Evolutionary conservation across 805 yeast genomes (phyloP), one percentile per base, ranked within the genome.

Genomic region (Candida nitratophila): DNA sequence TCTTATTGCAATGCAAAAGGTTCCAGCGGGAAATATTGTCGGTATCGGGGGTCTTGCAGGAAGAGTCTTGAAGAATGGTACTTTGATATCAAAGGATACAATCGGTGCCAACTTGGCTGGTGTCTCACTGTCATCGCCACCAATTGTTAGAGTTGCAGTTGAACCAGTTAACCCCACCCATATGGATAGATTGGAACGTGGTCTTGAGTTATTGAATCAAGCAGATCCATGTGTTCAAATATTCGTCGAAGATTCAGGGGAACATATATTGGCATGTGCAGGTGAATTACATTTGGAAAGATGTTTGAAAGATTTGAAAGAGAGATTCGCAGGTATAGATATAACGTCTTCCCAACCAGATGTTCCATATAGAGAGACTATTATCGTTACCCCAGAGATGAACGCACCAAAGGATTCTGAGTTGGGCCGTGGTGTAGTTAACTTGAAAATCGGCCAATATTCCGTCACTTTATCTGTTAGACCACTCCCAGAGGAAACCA

Each of bases 251-350:
- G 96, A 87, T 46, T 79, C 82, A 9, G 99, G 99, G 45, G 99
- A 93, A 63, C 86, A 86, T 52, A 89, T 93, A 50, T 69, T 93
- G 53, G 87, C 95, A 38, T 90, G 96, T 10, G 96, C 99, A 10
- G 99, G 99, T 41, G 99, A 93, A 63, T 70, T 93, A 49, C 99
- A 93, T 68, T 70, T 93, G 36, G 99, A 93, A 57, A 76, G 99
- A 57, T 93, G 99, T 63, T 63, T 93, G 51, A 89, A 88, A 56
- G 99, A 93, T 65, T 67, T 93, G 56, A 79, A 76, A 44, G 96
- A 87, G 55, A 71, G 98, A 52, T 93, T 89, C 73, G 97, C 98
- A 0, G 89, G 90, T 12, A 78, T 89, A 52, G 96, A 88, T 41
- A 81, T 93, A 11, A 77, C 84, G 3, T 78, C 82, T 29, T 91